Base-by-base conservation (phyloP, 768 basidiomycete species). In the Rhizopogon salebrosus region DNA sequence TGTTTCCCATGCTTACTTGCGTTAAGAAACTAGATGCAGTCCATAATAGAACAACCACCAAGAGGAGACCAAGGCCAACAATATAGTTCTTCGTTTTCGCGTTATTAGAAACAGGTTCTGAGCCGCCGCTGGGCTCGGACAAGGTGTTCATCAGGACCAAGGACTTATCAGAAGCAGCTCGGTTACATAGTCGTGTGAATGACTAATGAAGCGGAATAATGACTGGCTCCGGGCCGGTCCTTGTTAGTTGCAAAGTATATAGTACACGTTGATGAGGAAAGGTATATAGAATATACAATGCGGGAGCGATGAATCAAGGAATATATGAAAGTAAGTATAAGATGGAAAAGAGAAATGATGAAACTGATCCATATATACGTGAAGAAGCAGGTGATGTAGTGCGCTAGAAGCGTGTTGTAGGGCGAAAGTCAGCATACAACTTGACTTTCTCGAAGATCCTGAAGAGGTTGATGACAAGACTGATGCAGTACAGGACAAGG, bases 401-500 rank as follows among this genome's bases (percentile, higher is more conserved):
- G 20, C 18, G 13, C 29, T 45, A 43, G 18, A 43, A 43, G 11
- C 26, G 26, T 18, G 7, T 29, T 45, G 45, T 46, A 34, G 18
- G 60, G 34, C 67, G 56, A 34, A 67, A 62, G 43, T 72, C 71
- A 16, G 76, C 76, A 55, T 80, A 82, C 61, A 85, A 85, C 69
- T 93, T 92, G 56, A 92, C 87, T 71, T 92, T 92, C 67, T 93
- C 89, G 60, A 93, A 91, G 53, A 93, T 90, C 57, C 91, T 76
- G 70, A 83, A 93, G 23, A 93, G 76, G 56, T 85, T 87, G 61
- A 95, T 92, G 58, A 92, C 74, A 57, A 95, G 80, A 65, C 88
- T 93, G 60, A 78, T 80, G 72, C 90, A 88, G 68, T 95, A 92
- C 68, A 87, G 80, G 54, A 90, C 62, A 39, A 93, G 77, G 42